Base-by-base conservation (phyloP, 352 stramenopile species). In the Pythium phragmiticola region DNA sequence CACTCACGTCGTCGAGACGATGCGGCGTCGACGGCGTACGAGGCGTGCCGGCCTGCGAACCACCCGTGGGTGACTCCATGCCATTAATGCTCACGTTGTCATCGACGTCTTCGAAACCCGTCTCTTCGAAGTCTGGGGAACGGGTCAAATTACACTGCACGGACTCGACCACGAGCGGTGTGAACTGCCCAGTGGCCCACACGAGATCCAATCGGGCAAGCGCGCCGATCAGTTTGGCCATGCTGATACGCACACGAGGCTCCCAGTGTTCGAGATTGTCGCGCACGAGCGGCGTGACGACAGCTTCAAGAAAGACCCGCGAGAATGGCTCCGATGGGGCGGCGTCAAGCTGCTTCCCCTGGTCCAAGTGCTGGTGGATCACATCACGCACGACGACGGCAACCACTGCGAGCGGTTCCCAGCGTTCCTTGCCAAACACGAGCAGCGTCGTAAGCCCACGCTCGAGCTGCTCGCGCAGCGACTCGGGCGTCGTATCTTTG, bases 1-100 rank as follows among this genome's bases (percentile, higher is more conserved):
- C 95, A 51, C 92, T 98, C 4, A 98, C 98, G 68, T 99, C 95
- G 65, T 99, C 95, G 53, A 99, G 77, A 16, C 89, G 70, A 49
- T 92, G 87, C 63, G 78, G 92, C 49, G 76, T 94, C 58, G 72
- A 94, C 9, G 80, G 86, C 42, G 78, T 94, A 54, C 77, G 87
- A 12, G 75, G 80, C 26, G 83, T 93, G 16, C 72, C 63, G 34
- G 84, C 79, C 16, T 79, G 80, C 49, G 79, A 86, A 19, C 78
- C 77, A 19, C 54, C 60, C 30, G 75, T 81, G 9, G 82, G 82
- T 28, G 82, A 89, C 59, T 84, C 68, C 80, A 91, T 91, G 47
- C 82, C 82, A 60, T 91, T 91, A 7, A 80, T 71, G 57, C 89
- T 91, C 39, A 94, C 70, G 61, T 95, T 87, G 66, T 95, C 84